phyloP scores from a whole-genome alignment of 2,329 filamentous ascomycete genomes.

The Colletotrichum chrysophilum region DNA sequence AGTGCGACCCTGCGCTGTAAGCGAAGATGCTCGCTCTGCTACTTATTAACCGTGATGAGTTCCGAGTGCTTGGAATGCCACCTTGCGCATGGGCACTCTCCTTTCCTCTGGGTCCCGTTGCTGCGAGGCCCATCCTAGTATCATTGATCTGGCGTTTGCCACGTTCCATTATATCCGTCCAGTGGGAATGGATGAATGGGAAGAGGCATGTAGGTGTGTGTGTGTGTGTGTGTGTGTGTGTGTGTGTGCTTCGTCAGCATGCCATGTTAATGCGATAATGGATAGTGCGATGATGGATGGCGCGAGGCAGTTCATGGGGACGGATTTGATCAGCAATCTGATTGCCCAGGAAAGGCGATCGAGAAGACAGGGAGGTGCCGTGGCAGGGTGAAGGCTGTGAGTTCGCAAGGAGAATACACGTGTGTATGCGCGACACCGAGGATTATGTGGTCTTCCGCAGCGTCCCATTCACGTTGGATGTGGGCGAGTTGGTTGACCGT shows the following conservation, averaged over 20 bases:
- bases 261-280: no score
- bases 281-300: neutral
- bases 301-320: neutral
- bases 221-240: neutral
- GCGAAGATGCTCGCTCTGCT: neutral
- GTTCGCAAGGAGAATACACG: neutral
- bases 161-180: neutral
- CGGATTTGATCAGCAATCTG: neutral
- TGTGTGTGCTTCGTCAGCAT: no score
- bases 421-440: neutral
- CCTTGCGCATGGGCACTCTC: neutral
- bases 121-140: neutral
- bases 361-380: neutral
- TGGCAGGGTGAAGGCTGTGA: neutral
- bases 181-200: neutral
- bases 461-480: neutral
- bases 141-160: neutral
- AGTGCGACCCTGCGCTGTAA: neutral
- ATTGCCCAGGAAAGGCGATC: neutral
- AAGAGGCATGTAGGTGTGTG: neutral
- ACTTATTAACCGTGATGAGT: neutral
- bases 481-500: neutral
- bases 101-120: neutral
- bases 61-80: neutral
- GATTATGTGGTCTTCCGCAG: neutral